Percentiles rank a stretch among this genome's conserved stretches.
phyloP scores from a whole-genome alignment of 2,329 filamentous ascomycete genomes.

The Paecilomyces sp. region DNA sequence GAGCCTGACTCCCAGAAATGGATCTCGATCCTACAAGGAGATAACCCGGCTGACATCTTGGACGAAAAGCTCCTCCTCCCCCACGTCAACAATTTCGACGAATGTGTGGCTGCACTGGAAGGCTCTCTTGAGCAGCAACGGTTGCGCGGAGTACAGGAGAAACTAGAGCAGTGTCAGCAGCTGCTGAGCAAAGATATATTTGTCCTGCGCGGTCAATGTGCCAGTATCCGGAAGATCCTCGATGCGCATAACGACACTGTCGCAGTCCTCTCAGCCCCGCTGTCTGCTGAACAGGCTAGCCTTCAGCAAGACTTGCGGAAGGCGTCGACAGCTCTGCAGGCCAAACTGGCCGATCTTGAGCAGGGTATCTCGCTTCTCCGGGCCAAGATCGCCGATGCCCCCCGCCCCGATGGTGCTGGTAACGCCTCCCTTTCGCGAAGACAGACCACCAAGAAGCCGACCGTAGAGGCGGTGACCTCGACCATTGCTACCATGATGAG shows the following conservation, averaged over 20 bases:
- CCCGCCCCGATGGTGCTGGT: constrained; percentile 43
- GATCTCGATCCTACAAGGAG: constrained; percentile 30
- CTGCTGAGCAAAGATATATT: constrained; percentile 61
- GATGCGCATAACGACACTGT: constrained; percentile 62
- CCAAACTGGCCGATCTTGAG: constrained; percentile 69
- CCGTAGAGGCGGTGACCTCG: constrained; percentile 82
- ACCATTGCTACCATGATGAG: constrained; percentile 89
- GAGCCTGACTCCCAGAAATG: constrained; percentile 47
- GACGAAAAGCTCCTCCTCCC: constrained; percentile 66
- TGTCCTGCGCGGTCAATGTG: constrained; percentile 66
- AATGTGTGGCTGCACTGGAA: constrained; percentile 60
- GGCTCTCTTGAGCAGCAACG: constrained; percentile 59
- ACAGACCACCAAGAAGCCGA: constrained; percentile 55
- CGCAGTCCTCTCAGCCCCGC: constrained; percentile 60
- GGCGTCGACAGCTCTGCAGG: constrained; percentile 66
- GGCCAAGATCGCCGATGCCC: constrained; percentile 61
- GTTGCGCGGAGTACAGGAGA: constrained; percentile 60
- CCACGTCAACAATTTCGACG: constrained; percentile 64
- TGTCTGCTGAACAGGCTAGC: constrained; percentile 76
- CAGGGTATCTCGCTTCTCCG: constrained; percentile 72
- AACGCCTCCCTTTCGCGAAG: constrained; percentile 26
- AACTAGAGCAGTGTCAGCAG: constrained; percentile 61
- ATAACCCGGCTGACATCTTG: constrained; percentile 60
- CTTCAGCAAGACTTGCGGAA: constrained; percentile 79
- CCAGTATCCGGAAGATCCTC: constrained; percentile 72